A percentile compares a stretch with the other conserved stretches of the same genome.
Conservation (phyloP, 2,329 filamentous ascomycete genomes). For the Hypomyces perniciosus region DNA sequence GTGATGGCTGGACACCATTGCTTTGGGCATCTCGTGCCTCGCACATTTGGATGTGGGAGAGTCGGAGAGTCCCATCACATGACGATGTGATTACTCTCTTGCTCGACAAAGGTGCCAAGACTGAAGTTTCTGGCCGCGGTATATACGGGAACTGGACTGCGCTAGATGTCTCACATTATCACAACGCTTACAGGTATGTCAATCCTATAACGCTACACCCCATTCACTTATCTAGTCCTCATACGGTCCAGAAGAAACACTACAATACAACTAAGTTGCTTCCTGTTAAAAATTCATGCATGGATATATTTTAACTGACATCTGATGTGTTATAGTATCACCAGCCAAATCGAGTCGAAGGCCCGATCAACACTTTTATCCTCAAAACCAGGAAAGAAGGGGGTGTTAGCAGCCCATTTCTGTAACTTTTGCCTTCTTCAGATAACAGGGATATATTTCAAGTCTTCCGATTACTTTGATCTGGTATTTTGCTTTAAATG, state of each 20-base stretch:
- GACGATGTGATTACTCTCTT: not conserved
- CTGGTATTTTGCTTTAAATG: not conserved
- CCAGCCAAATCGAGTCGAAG: not conserved
- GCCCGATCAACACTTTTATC: not conserved
- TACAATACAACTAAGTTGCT: no score
- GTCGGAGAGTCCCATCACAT: not conserved
- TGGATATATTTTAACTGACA: not conserved
- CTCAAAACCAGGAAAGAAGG: not conserved
- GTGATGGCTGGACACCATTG: slow-evolving; percentile 4
- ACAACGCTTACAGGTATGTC: not conserved
- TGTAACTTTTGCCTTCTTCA: not conserved
- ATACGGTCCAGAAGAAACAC: no score
- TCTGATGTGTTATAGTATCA: not conserved
- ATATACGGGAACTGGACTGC: not conserved
- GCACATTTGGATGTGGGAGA: not conserved
- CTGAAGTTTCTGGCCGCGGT: not conserved
- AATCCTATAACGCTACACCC: no score
- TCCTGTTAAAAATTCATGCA: not conserved
- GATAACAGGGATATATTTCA: not conserved
- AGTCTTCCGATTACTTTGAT: not conserved
- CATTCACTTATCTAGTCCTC: no score
- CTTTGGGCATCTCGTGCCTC: slow-evolving; percentile 1
- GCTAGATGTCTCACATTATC: slow-evolving; percentile 1
- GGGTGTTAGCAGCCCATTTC: not conserved
- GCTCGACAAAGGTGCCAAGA: not conserved